phyloP scores from a whole-genome alignment of 1,284 basidiomycete genomes.

The Pseudozyma hubeiensis region DNA sequence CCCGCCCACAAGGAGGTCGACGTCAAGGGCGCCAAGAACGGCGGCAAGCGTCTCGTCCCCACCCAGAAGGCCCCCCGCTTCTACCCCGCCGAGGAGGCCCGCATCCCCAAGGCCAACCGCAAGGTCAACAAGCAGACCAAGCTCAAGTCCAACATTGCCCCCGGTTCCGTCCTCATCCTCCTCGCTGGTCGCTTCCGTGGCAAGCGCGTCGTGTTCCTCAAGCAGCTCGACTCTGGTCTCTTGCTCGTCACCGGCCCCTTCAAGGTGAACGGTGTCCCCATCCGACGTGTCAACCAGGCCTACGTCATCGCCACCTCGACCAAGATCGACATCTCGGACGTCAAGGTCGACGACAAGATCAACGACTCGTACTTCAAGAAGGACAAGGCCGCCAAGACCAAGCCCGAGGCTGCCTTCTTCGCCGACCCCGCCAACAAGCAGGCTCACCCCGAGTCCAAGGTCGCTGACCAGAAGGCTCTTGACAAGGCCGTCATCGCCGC shows the following conservation, averaged over 20 bases:
- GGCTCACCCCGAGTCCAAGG: constrained; percentile 87
- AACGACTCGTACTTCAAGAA: constrained; percentile 88
- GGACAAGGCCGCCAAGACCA: constrained; percentile 77
- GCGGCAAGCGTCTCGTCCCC: constrained; percentile 85
- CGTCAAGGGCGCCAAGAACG: constrained; percentile 91
- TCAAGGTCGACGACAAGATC: constrained; percentile 81
- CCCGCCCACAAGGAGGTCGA: constrained; percentile 79
- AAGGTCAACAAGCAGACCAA: constrained; percentile 79
- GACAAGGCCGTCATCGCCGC: constrained; percentile 86
- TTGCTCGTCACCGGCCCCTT: constrained; percentile 96
- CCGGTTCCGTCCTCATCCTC: constrained; percentile 94
- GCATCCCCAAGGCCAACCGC: constrained; percentile 87
- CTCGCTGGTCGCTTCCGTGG: constrained; percentile 98
- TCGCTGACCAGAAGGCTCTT: constrained; percentile 88
- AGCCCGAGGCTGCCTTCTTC: constrained; percentile 95
- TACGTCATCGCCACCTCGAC: constrained; percentile 99
- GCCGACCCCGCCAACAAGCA: constrained; percentile 94
- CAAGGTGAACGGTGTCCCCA: constrained; percentile 98
- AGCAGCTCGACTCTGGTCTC: constrained; percentile 92
- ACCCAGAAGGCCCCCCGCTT: constrained; percentile 88
- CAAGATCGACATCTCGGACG: constrained; percentile 84
- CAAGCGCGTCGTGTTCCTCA: constrained; percentile 98
- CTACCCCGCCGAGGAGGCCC: constrained; percentile 97
- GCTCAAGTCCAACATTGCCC: constrained; percentile 88
- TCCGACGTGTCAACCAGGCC: constrained; percentile 97